Evolutionary conservation across 2,329 filamentous ascomycete species (phyloP).

Genomic region (Fusarium sp.): DNA sequence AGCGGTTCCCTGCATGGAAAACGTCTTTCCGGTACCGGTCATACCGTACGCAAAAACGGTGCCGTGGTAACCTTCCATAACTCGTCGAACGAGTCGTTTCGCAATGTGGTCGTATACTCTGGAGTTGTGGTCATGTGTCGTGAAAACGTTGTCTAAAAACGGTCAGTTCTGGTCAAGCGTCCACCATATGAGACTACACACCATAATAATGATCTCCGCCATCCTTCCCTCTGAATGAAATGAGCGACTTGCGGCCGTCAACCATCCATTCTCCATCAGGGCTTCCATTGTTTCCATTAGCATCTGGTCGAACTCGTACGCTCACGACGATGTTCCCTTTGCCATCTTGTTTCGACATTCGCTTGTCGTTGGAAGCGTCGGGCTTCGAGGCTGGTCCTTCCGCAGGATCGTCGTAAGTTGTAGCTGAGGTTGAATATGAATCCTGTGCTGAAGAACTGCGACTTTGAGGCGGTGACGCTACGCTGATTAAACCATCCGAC

Average conservation of each 20-base stretch:
- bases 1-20: slow-evolving; percentile 98
- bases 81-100: slow-evolving; percentile 91
- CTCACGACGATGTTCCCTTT: slow-evolving; percentile 98
- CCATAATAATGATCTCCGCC: slow-evolving; percentile 93
- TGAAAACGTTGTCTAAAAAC: slow-evolving; percentile 89
- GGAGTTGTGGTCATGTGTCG: slow-evolving; percentile 91
- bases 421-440: slow-evolving; percentile 90
- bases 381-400: slow-evolving; percentile 60
- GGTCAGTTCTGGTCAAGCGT: slow-evolving; percentile 31
- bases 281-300: slow-evolving; percentile 68
- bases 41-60: slow-evolving; percentile 99
- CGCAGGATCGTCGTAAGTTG: slow-evolving; percentile 83
- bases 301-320: slow-evolving; percentile 90
- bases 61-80: slow-evolving; percentile 99
- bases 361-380: slow-evolving; percentile 56
- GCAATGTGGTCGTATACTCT: slow-evolving; percentile 94
- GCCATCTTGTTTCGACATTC: slow-evolving; percentile 70
- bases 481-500: slow-evolving; percentile 79
- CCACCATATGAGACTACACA: slow-evolving; percentile 57
- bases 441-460: slow-evolving; percentile 92
- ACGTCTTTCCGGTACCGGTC: slow-evolving; percentile 98
- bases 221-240: slow-evolving; percentile 88
- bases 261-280: slow-evolving; percentile 91
- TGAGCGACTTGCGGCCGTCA: slow-evolving; percentile 82
- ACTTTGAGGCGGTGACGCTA: slow-evolving; percentile 87